Conservation (phyloP, 768 basidiomycete species). For the Russula brevipes region DNA sequence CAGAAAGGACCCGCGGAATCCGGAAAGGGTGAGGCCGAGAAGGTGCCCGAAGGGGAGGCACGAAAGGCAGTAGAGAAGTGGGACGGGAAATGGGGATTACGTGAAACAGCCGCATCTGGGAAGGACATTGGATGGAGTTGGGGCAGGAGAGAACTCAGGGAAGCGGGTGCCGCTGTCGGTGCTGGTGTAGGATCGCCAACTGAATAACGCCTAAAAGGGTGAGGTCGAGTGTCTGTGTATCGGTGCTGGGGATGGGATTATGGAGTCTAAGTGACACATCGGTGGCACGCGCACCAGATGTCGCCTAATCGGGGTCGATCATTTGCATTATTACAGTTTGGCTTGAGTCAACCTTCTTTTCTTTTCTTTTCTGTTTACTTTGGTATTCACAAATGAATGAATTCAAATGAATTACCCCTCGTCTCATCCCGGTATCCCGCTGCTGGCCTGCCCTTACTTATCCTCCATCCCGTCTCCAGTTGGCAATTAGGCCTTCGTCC, state of each 20-base stretch:
- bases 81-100: slow-evolving; percentile 23
- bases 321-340: background rate
- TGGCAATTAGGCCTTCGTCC: background rate
- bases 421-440: background rate
- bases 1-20: background rate
- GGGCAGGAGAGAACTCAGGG: background rate
- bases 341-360: background rate
- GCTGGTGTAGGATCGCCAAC: background rate
- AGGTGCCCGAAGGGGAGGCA: background rate
- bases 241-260: background rate
- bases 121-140: slow-evolving; percentile 18
- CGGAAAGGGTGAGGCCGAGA: background rate
- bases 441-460: background rate
- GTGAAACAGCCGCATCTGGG: background rate
- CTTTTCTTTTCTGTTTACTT: no score
- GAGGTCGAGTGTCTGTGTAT: no score
- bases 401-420: background rate
- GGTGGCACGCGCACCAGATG: no score
- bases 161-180: background rate
- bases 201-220: background rate
- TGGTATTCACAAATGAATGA: background rate
- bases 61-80: slow-evolving; percentile 1
- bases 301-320: background rate
- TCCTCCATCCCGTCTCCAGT: background rate
- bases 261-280: no score